These are phyloP conservation scores for Fusarium solani-melongenae DNA, from an alignment of 2,329 filamentous ascomycete genomes.

Conservation along the genomic window DNA sequence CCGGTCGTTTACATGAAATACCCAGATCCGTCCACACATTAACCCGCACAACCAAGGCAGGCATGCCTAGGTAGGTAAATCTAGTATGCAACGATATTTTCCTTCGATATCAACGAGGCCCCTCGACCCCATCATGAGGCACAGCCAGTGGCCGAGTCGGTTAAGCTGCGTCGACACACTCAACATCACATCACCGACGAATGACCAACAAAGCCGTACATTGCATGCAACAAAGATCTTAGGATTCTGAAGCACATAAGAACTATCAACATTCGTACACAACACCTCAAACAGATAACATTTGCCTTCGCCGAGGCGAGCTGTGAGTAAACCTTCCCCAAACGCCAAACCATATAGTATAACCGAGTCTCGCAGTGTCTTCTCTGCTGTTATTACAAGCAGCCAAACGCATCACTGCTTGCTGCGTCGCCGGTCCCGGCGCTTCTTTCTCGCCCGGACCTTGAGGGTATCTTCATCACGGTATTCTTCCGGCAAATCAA, in stretches of 20 bases:
- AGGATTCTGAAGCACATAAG: not conserved
- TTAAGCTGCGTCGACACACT: not conserved
- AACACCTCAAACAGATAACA: slow-evolving; percentile 5
- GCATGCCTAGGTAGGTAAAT: not conserved
- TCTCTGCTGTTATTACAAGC: slow-evolving; percentile 32
- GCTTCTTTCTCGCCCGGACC: slow-evolving; percentile 70
- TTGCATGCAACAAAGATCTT: slow-evolving; percentile 8
- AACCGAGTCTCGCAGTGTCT: slow-evolving; percentile 22
- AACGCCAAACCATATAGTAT: slow-evolving; percentile 35
- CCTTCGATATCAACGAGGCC: not conserved
- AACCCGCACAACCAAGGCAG: not conserved
- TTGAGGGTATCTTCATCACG: slow-evolving; percentile 66
- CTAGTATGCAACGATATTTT: not conserved
- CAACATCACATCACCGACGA: not conserved
- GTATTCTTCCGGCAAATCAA: slow-evolving; percentile 77
- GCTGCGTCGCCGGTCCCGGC: slow-evolving; percentile 68
- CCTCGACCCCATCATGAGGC: not conserved
- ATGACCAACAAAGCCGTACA: not conserved
- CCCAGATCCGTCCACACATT: not conserved
- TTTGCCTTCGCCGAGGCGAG: slow-evolving; percentile 23
- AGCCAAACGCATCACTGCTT: slow-evolving; percentile 46
- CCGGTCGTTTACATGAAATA: not conserved
- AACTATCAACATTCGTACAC: slow-evolving; percentile 18
- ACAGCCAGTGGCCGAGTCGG: not conserved
- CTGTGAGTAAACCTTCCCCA: slow-evolving; percentile 21